Percentiles rank a stretch among this genome's conserved stretches.
Evolutionary conservation across 495 filamentous ascomycete genomes (phyloP).

Genomic region (Aspergillus hancockii): DNA sequence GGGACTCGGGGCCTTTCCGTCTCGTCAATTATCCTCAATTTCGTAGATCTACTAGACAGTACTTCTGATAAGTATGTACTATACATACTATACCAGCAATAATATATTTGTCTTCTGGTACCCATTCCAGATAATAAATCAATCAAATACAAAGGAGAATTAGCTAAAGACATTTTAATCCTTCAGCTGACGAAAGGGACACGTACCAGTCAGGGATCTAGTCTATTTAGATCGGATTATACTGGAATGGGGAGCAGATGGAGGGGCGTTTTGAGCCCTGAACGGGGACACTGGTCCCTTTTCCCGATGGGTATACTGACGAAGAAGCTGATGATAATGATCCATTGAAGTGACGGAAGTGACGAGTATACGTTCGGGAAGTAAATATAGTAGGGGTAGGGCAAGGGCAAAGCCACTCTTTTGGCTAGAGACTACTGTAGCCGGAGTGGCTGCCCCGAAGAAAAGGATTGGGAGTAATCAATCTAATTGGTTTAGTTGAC

Average conservation of each 20-base stretch:
- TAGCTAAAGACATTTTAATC: background rate
- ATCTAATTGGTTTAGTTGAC: background rate
- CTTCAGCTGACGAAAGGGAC: conserved; percentile 27
- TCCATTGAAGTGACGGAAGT: background rate
- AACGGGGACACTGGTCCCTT: conserved; percentile 17
- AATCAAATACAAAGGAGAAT: background rate
- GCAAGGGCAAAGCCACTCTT: background rate
- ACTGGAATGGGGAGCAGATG: conserved; percentile 9
- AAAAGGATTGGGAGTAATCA: background rate
- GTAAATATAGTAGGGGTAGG: conserved; percentile 1
- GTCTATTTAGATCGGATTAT: conserved; percentile 14
- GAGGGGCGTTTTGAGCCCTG: conserved; percentile 17
- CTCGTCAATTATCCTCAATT: no score
- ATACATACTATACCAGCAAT: no score
- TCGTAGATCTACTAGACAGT: no score
- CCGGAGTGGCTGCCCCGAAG: background rate
- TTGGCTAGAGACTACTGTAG: background rate
- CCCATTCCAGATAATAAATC: background rate
- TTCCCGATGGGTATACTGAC: conserved; percentile 3
- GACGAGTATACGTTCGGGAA: background rate
- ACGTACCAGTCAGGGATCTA: conserved; percentile 28
- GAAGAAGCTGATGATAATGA: conserved; percentile 1
- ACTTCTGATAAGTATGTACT: no score
- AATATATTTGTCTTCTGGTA: no score
- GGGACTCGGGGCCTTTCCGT: no score